phyloP scores from a whole-genome alignment of 2,329 filamentous ascomycete species.

The Blumeria hordei region DNA sequence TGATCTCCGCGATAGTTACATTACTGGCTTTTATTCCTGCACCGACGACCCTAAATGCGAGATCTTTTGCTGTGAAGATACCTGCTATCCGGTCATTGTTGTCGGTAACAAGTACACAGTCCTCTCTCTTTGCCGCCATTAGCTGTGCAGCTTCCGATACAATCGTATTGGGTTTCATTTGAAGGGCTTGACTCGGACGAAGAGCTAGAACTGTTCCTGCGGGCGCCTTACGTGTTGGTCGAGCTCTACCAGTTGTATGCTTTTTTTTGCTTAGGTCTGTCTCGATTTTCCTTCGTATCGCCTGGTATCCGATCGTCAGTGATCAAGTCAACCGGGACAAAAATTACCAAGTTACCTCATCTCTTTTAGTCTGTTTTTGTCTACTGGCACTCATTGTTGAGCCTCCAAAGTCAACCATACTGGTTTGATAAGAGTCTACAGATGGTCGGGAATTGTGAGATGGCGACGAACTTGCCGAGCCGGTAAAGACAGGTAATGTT shows the following conservation, averaged over 20 bases:
- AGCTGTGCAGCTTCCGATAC: slow-evolving; percentile 92
- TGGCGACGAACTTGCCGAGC: slow-evolving; percentile 19
- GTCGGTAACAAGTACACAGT: slow-evolving; percentile 92
- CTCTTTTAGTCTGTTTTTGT: slow-evolving; percentile 88
- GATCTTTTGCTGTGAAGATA: slow-evolving; percentile 96
- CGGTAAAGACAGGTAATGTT: slow-evolving; percentile 30
- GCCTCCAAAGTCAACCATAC: slow-evolving; percentile 23
- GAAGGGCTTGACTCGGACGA: slow-evolving; percentile 82
- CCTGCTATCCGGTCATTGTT: slow-evolving; percentile 94
- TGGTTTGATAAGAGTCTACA: slow-evolving; percentile 25
- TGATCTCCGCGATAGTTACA: slow-evolving; percentile 90
- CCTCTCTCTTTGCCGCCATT: slow-evolving; percentile 96
- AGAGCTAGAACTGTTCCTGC: slow-evolving; percentile 89
- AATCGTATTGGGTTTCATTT: slow-evolving; percentile 87
- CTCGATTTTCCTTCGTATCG: slow-evolving; percentile 91
- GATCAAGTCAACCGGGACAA: slow-evolving; percentile 3
- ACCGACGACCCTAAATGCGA: slow-evolving; percentile 90
- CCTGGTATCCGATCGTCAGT: slow-evolving; percentile 27
- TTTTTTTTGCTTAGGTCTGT: slow-evolving; percentile 97
- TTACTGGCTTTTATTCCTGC: slow-evolving; percentile 69
- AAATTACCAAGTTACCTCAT: slow-evolving; percentile 50
- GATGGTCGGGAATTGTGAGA: slow-evolving; percentile 54
- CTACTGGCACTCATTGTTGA: slow-evolving; percentile 78
- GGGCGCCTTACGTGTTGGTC: slow-evolving; percentile 76
- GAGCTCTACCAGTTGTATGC: slow-evolving; percentile 49